A percentile compares a stretch with the other conserved stretches of the same genome.
phyloP scores from a whole-genome alignment of 1,139 yeast species.

The Entelexis paramagnoliae region DNA sequence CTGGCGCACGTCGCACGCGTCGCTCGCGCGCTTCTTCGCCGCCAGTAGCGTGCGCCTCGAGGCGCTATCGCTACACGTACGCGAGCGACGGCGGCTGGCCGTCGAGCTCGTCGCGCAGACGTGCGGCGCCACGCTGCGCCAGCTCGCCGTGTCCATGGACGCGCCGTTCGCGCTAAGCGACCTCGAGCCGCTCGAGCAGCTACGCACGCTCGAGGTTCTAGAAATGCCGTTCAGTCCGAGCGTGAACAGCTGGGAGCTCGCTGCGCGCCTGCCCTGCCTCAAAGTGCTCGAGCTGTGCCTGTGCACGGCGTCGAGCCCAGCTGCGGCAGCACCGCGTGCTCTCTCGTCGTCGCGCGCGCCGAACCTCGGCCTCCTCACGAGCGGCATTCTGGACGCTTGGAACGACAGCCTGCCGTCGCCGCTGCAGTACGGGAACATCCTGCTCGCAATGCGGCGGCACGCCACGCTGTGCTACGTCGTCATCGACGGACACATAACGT shows the following conservation, averaged over 20 bases:
- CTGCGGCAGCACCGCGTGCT: no score
- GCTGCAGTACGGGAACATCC: conserved; percentile 19
- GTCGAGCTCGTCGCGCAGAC: conserved; percentile 2
- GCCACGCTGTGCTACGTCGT: conserved; percentile 17
- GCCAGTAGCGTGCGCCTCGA: conserved; percentile 8
- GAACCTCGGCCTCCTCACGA: conserved; percentile 20
- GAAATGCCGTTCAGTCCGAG: conserved; percentile 20
- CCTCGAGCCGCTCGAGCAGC: conserved; percentile 13
- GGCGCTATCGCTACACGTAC: conserved; percentile 12
- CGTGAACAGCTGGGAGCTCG: conserved; percentile 21
- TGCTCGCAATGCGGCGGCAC: conserved; percentile 14
- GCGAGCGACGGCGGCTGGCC: conserved; percentile 5
- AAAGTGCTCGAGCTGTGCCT: conserved; percentile 15
- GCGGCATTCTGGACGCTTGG: conserved; percentile 22
- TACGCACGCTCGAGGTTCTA: conserved; percentile 12
- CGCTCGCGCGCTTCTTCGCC: conserved; percentile 2
- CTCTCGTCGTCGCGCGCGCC: conserved; percentile 2
- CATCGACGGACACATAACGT: conserved; percentile 18
- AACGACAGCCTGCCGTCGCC: conserved; percentile 21
- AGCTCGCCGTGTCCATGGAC: conserved; percentile 11
- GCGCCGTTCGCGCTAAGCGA: conserved; percentile 16
- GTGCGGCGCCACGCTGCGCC: conserved; percentile 5
- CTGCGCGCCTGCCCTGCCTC: conserved; percentile 11
- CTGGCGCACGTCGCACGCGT: conserved; percentile 16
- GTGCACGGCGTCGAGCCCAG: neutral